These are phyloP conservation scores for Marchantia paleacea DNA, from an alignment of 225 moss, liverwort and hornwort species.

Conservation along the genomic window DNA sequence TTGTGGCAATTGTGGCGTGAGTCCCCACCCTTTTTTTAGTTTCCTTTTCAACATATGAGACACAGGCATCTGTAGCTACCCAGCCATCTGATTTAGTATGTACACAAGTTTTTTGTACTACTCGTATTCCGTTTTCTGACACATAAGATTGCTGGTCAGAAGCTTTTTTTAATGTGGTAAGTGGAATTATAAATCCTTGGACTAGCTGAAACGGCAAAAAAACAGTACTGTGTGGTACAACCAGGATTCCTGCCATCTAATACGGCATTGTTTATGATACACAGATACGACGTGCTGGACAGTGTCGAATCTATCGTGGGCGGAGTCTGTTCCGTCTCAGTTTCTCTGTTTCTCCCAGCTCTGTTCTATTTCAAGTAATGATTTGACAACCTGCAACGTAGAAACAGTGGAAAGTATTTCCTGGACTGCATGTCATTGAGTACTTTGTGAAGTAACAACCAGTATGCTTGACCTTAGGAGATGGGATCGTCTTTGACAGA, in stretches of 20 bases:
- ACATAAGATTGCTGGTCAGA: too few relatives aligned
- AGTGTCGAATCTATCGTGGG: slow-evolving; percentile 85
- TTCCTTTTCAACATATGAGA: neutral
- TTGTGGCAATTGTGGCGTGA: slow-evolving; percentile 57
- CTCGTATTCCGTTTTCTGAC: too few relatives aligned
- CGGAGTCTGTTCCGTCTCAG: slow-evolving; percentile 74
- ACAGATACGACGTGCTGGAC: slow-evolving; percentile 72
- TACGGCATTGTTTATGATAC: slow-evolving; percentile 2
- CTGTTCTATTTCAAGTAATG: slow-evolving; percentile 77
- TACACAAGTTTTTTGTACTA: too few relatives aligned
- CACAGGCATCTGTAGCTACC: too few relatives aligned
- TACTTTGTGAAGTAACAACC: neutral
- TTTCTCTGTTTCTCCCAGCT: slow-evolving; percentile 80
- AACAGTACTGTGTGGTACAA: too few relatives aligned
- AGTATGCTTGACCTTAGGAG: neutral
- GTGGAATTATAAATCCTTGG: too few relatives aligned
- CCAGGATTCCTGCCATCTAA: neutral
- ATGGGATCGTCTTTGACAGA: neutral
- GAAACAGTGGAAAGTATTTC: neutral
- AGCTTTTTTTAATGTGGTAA: too few relatives aligned
- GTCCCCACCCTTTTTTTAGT: neutral
- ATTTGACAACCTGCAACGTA: neutral
- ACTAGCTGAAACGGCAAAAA: too few relatives aligned
- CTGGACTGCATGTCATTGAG: neutral
- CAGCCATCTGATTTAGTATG: too few relatives aligned